phyloP scores from a whole-genome alignment of 2,329 filamentous ascomycete genomes.

The Macroventuria anomochaeta region DNA sequence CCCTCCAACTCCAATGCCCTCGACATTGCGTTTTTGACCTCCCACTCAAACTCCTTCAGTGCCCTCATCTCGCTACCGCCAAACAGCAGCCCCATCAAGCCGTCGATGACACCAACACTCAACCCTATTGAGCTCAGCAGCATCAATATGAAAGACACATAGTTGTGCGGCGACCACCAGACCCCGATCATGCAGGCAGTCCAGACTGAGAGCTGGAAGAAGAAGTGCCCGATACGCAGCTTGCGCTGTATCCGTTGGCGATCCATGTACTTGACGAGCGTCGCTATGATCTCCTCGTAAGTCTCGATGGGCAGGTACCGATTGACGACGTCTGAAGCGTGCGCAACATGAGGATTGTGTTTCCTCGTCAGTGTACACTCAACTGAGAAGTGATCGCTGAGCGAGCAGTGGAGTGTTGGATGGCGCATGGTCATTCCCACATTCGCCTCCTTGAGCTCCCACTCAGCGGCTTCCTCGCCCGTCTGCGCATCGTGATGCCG shows the following conservation, averaged over 20 bases:
- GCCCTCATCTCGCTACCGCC: conserved; percentile 82
- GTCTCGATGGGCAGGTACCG: conserved; percentile 55
- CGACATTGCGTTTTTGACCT: conserved; percentile 61
- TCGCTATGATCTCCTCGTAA: conserved; percentile 76
- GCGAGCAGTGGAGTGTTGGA: conserved; percentile 78
- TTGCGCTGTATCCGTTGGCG: conserved; percentile 76
- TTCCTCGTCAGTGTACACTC: conserved; percentile 70
- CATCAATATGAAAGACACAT: conserved; percentile 79
- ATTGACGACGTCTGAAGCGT: conserved; percentile 26
- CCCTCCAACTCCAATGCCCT: conserved; percentile 30
- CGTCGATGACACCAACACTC: conserved; percentile 78
- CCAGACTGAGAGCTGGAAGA: conserved; percentile 68
- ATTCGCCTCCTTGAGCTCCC: conserved; percentile 73
- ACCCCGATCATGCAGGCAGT: conserved; percentile 79
- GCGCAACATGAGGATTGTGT: conserved; percentile 16
- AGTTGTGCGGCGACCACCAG: conserved; percentile 83
- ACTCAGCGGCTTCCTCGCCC: conserved; percentile 52
- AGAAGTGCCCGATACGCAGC: conserved; percentile 77
- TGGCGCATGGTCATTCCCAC: conserved; percentile 85
- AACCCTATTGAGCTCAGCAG: conserved; percentile 80
- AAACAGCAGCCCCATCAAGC: conserved; percentile 85
- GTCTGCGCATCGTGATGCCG: conserved; percentile 34
- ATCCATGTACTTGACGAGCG: conserved; percentile 70
- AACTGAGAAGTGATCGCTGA: conserved; percentile 95
- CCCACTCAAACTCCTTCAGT: conserved; percentile 92